Evolutionary conservation across 208 protist genomes (phyloP).

Genomic region (Wallacemonas sp.): DNA sequence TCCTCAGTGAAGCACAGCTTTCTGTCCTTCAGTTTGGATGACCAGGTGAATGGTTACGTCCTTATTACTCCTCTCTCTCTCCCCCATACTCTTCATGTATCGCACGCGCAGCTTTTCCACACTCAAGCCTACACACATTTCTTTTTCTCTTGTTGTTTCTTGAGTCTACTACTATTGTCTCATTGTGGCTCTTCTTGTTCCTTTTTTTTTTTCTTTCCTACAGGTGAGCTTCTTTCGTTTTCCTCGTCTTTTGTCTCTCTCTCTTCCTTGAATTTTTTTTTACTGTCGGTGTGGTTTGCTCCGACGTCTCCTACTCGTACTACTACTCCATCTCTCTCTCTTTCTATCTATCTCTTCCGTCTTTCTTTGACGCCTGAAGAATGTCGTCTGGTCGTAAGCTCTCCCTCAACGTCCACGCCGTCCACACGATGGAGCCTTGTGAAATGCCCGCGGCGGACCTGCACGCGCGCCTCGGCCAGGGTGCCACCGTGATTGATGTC

Average conservation of each 20-base stretch:
- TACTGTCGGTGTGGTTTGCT: not conserved
- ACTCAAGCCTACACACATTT: not conserved
- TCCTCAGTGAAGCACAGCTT: no score
- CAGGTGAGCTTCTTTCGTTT: no score
- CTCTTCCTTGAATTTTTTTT: not conserved
- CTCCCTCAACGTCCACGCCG: conserved; percentile 7
- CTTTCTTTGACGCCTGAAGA: not conserved
- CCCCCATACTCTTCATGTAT: no score
- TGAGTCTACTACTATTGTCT: not conserved
- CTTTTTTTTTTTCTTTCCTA: not conserved
- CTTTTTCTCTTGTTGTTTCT: not conserved
- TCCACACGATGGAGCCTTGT: conserved; percentile 11
- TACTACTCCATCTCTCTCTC: not conserved
- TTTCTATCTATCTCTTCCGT: not conserved
- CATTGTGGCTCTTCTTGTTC: not conserved
- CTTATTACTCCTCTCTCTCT: no score
- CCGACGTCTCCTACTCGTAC: not conserved
- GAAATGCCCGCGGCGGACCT: conserved; percentile 15
- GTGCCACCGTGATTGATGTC: conserved; percentile 33
- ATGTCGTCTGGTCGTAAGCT: conserved; percentile 1
- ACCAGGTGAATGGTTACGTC: no score
- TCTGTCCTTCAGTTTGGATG: no score
- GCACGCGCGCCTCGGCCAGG: conserved; percentile 7
- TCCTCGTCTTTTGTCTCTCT: not conserved
- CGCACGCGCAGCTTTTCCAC: no score